Base-by-base conservation (phyloP, 73 alveolate species). In the Durusdinium trenchii region DNA sequence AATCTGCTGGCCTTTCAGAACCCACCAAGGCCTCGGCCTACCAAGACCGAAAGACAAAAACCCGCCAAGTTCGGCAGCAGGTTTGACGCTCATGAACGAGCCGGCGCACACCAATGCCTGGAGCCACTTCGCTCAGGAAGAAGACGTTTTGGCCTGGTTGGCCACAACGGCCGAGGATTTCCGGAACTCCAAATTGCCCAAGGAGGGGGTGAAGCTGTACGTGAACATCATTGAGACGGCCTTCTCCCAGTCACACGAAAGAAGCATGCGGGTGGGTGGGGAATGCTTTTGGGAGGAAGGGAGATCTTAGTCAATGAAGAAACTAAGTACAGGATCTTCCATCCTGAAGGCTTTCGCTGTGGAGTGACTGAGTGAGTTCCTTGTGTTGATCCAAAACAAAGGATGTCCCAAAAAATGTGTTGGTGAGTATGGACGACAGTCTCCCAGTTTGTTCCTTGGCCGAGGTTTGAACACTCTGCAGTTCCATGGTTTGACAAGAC, bases 381-480 rank as follows among this genome's bases (percentile, higher is more conserved):
- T 23, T 12, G 69, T 57, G 69, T 23, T 12, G 23, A 57, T 23
- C 23, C 69, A 12, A 23, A 23, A 23, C 12, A 57, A n/a, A n/a
- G n/a, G n/a, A n/a, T n/a, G n/a, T n/a, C n/a, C n/a, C n/a, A n/a
- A n/a, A n/a, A 12, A 23, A 57, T 57, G 23, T 23, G 32, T 23
- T 57, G 69, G 69, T 16, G 69, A 23, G 69, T 57, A 57, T 16
- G 32, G 69, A 16, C 73, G 30, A 60, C 18, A 60, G 69, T 23
- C 23, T 57, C 30, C 73, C 73, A 60, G 73, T 60, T 60, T 60
- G n/a, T 62, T 12, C 78, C 16, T 69, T 47, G 36, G 18, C 36
- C 85, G 28, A 50, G 85, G 98, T 91, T 91, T n/a, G 98, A 91
- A 61, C 98, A 71, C 79, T 91, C 98, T 43, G 98, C 98, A n/a